Conservation (phyloP, 1,139 yeast genomes). For the Geotrichum carabidarum region DNA sequence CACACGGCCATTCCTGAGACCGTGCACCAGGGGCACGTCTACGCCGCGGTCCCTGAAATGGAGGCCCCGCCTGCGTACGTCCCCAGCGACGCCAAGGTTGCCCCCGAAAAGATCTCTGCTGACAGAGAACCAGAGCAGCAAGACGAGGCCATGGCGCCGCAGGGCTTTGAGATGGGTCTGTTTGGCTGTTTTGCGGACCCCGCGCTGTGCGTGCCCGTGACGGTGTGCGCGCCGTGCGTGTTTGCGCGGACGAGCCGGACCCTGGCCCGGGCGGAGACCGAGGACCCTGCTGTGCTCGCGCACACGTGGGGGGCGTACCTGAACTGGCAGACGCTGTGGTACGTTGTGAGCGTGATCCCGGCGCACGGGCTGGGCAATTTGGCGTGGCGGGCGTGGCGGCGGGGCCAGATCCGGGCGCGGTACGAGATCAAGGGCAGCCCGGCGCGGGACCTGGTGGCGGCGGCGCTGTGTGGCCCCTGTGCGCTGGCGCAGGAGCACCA, state of each 20-base stretch:
- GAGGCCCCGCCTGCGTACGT: slow-evolving; percentile 5
- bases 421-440: slow-evolving; percentile 10
- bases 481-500: slow-evolving; percentile 13
- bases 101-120: background rate
- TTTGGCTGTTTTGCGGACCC: slow-evolving; percentile 3
- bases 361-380: slow-evolving; percentile 3
- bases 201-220: background rate
- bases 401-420: slow-evolving; percentile 1
- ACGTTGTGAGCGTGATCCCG: background rate
- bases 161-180: slow-evolving; percentile 1
- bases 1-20: background rate
- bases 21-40: background rate
- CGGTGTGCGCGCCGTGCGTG: slow-evolving; percentile 1
- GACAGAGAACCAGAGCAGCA: background rate
- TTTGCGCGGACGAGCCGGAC: slow-evolving; percentile 4
- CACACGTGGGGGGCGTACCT: background rate
- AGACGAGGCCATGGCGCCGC: background rate
- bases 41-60: background rate
- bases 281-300: slow-evolving; percentile 1
- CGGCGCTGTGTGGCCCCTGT: slow-evolving; percentile 9
- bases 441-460: background rate
- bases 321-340: background rate
- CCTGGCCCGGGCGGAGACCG: background rate
- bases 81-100: background rate
- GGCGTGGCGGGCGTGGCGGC: background rate